Percentiles rank a stretch among this genome's conserved stretches.
Evolutionary conservation across 371 early-diverging fungal genomes (phyloP).

Genomic region (Mortierella sp.): DNA sequence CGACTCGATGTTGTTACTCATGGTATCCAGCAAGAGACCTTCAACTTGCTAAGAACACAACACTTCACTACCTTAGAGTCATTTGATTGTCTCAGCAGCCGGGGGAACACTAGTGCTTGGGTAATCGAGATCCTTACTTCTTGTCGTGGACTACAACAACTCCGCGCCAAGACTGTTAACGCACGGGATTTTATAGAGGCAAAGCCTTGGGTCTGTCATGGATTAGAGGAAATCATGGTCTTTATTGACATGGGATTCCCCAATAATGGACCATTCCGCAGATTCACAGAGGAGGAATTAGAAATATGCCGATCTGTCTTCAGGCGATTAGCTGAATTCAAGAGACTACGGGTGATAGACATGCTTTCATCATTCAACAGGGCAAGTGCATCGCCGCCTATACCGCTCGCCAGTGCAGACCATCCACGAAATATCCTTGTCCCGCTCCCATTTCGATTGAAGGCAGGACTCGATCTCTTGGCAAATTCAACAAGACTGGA

Average conservation of each 20-base stretch:
- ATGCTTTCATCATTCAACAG: not conserved
- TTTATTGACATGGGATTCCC: constrained; percentile 9
- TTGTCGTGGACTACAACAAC: not conserved
- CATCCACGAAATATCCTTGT: not conserved
- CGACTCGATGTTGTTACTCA: not conserved
- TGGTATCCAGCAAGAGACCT: not conserved
- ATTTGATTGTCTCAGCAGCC: not conserved
- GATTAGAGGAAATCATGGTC: not conserved
- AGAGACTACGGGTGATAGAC: not conserved
- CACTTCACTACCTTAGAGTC: not conserved
- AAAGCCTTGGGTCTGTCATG: not conserved
- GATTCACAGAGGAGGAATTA: not conserved
- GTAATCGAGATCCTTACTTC: not conserved
- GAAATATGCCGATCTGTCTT: not conserved
- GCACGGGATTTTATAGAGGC: not conserved
- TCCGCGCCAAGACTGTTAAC: not conserved
- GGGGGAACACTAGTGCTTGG: not conserved
- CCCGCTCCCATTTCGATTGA: not conserved
- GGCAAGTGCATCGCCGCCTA: too few species aligned
- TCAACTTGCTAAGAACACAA: not conserved
- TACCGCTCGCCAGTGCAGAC: not conserved
- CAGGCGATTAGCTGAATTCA: not conserved
- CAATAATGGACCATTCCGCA: not conserved
- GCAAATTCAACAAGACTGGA: not conserved
- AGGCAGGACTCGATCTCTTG: not conserved